phyloP scores from a whole-genome alignment of 352 stramenopile species.

The Globisporangium alternatum region DNA sequence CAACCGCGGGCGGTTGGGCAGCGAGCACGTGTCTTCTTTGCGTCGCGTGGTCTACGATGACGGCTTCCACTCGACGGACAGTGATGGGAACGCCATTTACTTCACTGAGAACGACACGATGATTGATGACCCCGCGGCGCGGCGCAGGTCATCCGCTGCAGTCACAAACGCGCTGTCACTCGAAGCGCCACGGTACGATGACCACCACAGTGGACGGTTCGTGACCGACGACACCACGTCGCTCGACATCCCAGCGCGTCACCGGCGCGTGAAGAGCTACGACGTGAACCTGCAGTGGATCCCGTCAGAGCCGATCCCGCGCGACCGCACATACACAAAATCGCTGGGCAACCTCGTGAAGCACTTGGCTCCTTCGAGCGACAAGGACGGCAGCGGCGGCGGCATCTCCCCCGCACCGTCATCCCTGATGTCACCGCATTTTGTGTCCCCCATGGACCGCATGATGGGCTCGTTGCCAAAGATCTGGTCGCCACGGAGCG shows the following conservation, averaged over 20 bases:
- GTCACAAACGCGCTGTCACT: slow-evolving; percentile 44
- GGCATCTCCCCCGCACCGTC: slow-evolving; percentile 8
- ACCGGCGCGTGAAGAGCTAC: slow-evolving; percentile 58
- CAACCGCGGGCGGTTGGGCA: not conserved
- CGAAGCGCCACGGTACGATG: slow-evolving; percentile 36
- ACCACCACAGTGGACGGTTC: slow-evolving; percentile 19
- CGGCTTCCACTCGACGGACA: not conserved
- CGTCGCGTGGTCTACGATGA: not conserved
- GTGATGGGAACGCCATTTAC: not conserved
- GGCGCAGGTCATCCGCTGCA: slow-evolving; percentile 16
- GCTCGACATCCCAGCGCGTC: slow-evolving; percentile 13
- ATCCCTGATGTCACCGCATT: slow-evolving; percentile 30
- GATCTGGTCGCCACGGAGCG: slow-evolving; percentile 70
- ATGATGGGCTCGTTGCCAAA: slow-evolving; percentile 45
- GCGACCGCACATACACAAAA: slow-evolving; percentile 71
- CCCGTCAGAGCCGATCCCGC: slow-evolving; percentile 24
- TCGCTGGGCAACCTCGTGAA: slow-evolving; percentile 79
- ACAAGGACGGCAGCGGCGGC: slow-evolving; percentile 19
- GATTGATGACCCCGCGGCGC: not conserved
- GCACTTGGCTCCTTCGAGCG: slow-evolving; percentile 56
- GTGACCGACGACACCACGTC: not conserved
- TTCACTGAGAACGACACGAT: slow-evolving; percentile 3
- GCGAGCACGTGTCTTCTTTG: not conserved
- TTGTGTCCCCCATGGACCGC: slow-evolving; percentile 41
- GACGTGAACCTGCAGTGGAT: slow-evolving; percentile 29